Base-by-base conservation (phyloP, 768 basidiomycete genomes). In the Tubosaeta sp. region DNA sequence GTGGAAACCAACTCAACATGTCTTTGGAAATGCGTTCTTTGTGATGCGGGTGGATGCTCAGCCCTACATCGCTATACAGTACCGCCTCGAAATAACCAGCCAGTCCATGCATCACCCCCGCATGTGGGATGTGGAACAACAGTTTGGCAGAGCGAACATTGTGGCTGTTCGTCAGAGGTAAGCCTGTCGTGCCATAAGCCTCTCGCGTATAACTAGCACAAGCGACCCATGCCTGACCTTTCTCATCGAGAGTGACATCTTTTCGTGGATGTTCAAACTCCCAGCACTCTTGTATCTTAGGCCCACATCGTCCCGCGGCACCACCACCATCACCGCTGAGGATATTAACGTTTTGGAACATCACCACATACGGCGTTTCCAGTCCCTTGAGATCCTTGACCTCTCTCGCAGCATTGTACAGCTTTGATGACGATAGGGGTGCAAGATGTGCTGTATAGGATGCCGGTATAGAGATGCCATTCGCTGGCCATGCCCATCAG, bases 1-100 rank as follows among this genome's bases (percentile, higher is more conserved):
- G 70, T 0, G 96, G 96, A 72, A 99, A 99, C 96, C 96, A 99
- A 64, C 94, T 97, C 60, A 98, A 76, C 96, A 99, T 99, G 59
- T 98, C 87, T 60, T 90, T 94, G 8, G 92, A 94, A 48, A 94
- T 77, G 41, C 81, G 76, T 24, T 91, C 87, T 64, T 88, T 91
- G 43, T 86, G 82, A 46, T 89, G 81, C 0, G 96, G 96, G 64
- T 98, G 95, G 36, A 96, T 97, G 61, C 91, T 96, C 22, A 97
- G 72, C 1, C 93, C 91, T 19, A 98, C 76, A 54, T 86, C 84
- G n/a, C 81, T 83, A 62, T 99, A 99, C 4, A 99, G 72, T 10
- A 89, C 82, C 0, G 95, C 91, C 70, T 98, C 95, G 59, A 99
- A 99, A 66, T 98, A 99, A 14, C 96, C 96, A 3, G 92, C 95